Evolutionary conservation across 1,284 basidiomycete genomes (phyloP).

Genomic region (Coniferiporia weirii): DNA sequence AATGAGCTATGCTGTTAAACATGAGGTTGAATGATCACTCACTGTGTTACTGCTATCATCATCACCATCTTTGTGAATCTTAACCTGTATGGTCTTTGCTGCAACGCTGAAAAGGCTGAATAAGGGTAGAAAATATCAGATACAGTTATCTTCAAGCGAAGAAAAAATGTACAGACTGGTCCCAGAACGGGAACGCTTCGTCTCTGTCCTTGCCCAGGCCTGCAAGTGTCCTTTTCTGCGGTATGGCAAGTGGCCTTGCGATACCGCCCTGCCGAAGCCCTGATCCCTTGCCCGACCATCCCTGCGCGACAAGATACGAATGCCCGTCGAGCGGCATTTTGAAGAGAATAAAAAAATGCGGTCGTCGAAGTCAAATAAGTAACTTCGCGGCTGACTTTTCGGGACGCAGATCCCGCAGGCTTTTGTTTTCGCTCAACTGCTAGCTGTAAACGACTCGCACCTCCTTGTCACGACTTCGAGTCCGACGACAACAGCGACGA

Average conservation of each 20-base stretch:
- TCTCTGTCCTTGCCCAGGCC: constrained; percentile 90
- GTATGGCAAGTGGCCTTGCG: constrained; percentile 66
- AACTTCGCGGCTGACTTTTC: background rate
- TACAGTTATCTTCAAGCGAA: background rate
- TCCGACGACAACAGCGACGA: background rate
- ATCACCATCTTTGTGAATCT: constrained; percentile 49
- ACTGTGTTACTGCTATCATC: constrained; percentile 30
- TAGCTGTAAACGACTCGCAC: background rate
- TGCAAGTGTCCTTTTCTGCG: constrained; percentile 78
- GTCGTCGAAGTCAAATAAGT: background rate
- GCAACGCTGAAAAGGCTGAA: constrained; percentile 74
- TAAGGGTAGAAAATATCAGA: constrained; percentile 1
- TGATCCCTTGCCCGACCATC: constrained; percentile 82
- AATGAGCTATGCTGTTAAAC: background rate
- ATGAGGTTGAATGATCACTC: background rate
- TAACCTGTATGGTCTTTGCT: constrained; percentile 71
- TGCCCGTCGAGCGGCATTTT: constrained; percentile 74
- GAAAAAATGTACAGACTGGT: constrained; percentile 61
- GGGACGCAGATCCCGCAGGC: background rate
- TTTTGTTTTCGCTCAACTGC: background rate
- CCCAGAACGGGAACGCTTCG: constrained; percentile 94
- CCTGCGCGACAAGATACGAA: constrained; percentile 74
- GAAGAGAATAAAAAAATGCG: background rate
- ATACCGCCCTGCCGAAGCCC: constrained; percentile 68
- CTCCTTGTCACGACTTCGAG: background rate